A percentile compares a stretch with the other conserved stretches of the same genome.
These are phyloP conservation scores for Trichoderma sp. DNA, from an alignment of 2,329 filamentous ascomycete genomes.

Conservation along the genomic window DNA sequence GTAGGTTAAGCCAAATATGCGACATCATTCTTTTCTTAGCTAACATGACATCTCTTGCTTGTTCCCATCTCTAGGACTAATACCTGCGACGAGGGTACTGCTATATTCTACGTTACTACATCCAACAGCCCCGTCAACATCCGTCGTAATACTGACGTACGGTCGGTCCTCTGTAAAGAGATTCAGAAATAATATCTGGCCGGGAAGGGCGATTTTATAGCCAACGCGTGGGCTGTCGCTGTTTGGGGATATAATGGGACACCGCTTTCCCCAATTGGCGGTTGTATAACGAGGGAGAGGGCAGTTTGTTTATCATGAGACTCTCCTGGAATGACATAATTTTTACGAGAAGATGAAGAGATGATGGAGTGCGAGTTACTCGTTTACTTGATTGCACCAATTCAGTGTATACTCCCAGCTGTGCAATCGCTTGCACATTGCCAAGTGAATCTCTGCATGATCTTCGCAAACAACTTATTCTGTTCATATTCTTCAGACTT, in stretches of 20 bases:
- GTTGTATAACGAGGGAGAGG: background rate
- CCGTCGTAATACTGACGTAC: background rate
- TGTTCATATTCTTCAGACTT: background rate
- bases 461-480: background rate
- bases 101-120: background rate
- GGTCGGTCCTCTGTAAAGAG: background rate
- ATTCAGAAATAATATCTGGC: background rate
- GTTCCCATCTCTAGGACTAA: background rate
- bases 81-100: background rate
- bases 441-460: background rate
- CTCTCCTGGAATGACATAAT: background rate
- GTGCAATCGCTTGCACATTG: background rate
- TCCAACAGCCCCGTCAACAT: constrained; percentile 1
- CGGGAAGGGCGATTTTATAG: background rate
- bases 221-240: background rate
- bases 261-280: background rate
- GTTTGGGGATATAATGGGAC: background rate
- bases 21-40: background rate
- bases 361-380: background rate
- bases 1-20: background rate
- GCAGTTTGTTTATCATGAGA: background rate
- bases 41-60: background rate
- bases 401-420: background rate
- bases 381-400: background rate
- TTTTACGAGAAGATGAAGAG: background rate